Evolutionary conservation across 305 asterid species (phyloP), one percentile per base, ranked within the genome.

Genomic region (Fraxinus paxiana): DNA sequence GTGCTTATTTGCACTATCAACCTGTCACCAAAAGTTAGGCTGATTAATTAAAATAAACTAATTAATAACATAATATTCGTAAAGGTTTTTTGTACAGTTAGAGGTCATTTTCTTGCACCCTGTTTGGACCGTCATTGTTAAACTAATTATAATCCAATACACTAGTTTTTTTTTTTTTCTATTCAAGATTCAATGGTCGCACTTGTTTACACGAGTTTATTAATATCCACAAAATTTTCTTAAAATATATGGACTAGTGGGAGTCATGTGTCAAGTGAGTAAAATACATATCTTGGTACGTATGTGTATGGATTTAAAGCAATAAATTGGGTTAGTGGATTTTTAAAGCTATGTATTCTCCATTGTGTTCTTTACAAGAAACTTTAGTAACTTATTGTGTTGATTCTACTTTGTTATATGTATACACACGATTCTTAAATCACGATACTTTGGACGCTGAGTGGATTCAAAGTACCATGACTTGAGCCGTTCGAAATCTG

Each of bases 1-100:
- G 3, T 90, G 92, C 89, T 94, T 95, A 82, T 95, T 95, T 69
- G 94, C 92, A 78, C 99, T 93, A 70, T 95, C 99, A 75, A 94
- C 91, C 99, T 95, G 91, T 69, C 51, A 85, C 13, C 80, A 67
- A 61, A 67, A 80, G 38, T 76, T 30, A 22, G 24, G 26, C 72
- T 33, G 70, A 73, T 54, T 80, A 33, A 17, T 51, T 24, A 15
- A 56, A 3, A 2, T 26, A 12, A 46, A 2, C 4, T 56, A 48
- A 48, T 6, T 56, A 41, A 48, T 13, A 34, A 48, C 20, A 77
- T 28, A n/a, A 61, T 73, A 83, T 17, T 6, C 71, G 73, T 75
- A 81, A 83, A 87, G 74, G 20, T 20, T 76, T 67, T 34, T 34
- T 78, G 76, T 18, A 83, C 83, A 79, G 80, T 77, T 80, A 82